Conservation (phyloP, 345 rosid species). For the Eucalyptus tenuipes region DNA sequence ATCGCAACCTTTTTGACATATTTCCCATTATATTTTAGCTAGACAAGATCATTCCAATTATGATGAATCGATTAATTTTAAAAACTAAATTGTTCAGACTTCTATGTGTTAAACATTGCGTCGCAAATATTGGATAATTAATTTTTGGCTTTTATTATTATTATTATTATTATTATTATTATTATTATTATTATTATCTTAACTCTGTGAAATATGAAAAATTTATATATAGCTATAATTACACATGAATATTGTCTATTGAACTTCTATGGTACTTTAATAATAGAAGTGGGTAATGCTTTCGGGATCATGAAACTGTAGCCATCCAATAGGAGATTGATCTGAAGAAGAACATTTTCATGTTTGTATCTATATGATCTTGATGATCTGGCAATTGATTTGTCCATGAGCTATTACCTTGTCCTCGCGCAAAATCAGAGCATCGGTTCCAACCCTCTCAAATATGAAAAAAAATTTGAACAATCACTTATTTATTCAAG, state of each 20-base stretch:
- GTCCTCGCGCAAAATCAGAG: neutral
- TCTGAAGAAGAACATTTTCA: neutral
- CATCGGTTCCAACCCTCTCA: neutral
- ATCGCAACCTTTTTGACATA: accelerated
- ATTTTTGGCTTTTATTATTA: too few relatives aligned
- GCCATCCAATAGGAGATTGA: neutral
- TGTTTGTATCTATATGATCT: neutral
- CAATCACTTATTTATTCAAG: too few relatives aligned
- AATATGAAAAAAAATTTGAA: neutral
- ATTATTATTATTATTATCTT: too few relatives aligned
- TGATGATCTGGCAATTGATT: neutral
- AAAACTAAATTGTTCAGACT: accelerated
- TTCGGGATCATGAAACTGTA: neutral
- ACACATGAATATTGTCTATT: neutral
- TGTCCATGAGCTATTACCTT: neutral
- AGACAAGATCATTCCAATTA: too few relatives aligned
- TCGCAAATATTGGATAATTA: neutral
- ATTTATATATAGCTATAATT: neutral
- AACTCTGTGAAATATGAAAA: neutral
- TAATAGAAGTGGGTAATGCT: neutral
- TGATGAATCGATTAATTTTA: accelerated
- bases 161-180: too few relatives aligned
- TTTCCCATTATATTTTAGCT: neutral
- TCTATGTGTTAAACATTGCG: neutral
- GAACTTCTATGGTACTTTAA: neutral